Conservation (phyloP, 305 asterid genomes). For the Petunia hybrid region DNA sequence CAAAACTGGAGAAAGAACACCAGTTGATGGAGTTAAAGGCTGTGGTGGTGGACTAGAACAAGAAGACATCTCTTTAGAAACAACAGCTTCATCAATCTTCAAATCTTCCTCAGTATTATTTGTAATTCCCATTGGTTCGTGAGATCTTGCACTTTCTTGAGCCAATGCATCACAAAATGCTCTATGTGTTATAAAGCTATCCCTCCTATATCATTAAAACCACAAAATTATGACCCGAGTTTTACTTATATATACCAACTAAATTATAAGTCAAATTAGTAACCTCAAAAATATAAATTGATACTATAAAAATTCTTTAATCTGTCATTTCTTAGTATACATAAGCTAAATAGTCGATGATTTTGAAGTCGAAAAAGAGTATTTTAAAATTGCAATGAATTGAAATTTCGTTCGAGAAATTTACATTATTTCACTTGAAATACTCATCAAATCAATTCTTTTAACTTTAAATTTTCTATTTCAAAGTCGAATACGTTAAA, state of each 20-base stretch:
- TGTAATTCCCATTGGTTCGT: slow-evolving; percentile 35
- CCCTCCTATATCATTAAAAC: slow-evolving; percentile 58
- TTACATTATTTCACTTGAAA: not conserved
- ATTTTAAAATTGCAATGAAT: too few species aligned
- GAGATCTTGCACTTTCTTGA: slow-evolving; percentile 68
- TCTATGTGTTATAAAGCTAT: slow-evolving; percentile 89
- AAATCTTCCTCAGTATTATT: slow-evolving; percentile 42
- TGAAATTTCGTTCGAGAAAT: not conserved
- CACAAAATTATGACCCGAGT: not conserved
- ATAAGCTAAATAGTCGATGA: too few species aligned
- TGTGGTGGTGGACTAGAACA: slow-evolving; percentile 78
- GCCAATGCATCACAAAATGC: slow-evolving; percentile 97
- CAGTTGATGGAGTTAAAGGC: slow-evolving; percentile 84
- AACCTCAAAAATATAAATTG: not conserved
- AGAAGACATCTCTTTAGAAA: slow-evolving; percentile 34
- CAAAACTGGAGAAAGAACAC: slow-evolving; percentile 75
- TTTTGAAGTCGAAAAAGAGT: too few species aligned
- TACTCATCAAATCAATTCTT: not conserved
- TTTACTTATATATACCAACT: too few species aligned
- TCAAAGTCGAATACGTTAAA: too few species aligned
- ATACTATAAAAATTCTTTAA: not conserved
- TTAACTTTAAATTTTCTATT: too few species aligned
- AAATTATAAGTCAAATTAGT: too few species aligned
- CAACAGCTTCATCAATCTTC: slow-evolving; percentile 41
- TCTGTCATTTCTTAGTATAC: not conserved